phyloP scores from a whole-genome alignment of 192 early-diverging fungal genomes.

The Tieghemiomyces parasiticus region DNA sequence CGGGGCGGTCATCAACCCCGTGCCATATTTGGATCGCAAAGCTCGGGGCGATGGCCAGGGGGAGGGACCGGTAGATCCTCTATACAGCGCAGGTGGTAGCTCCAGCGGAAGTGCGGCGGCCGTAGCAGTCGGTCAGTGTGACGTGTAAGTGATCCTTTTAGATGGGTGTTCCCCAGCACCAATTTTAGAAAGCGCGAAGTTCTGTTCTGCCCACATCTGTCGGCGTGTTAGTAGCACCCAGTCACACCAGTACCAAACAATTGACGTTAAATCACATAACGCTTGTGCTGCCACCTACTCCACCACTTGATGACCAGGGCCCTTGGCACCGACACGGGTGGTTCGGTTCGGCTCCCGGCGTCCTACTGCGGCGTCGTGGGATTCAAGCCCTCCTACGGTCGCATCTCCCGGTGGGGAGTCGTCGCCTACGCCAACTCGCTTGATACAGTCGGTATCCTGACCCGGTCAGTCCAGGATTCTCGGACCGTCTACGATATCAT shows the following conservation, averaged over 20 bases:
- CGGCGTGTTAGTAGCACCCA: no score
- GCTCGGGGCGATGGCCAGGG: no score
- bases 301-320: no score
- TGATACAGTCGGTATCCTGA: slow-evolving; percentile 76
- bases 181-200: no score
- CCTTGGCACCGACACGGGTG: slow-evolving; percentile 88
- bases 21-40: background rate
- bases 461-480: slow-evolving; percentile 40
- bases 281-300: no score
- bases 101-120: slow-evolving; percentile 86
- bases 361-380: slow-evolving; percentile 88
- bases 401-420: slow-evolving; percentile 68
- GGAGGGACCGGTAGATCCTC: no score
- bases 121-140: slow-evolving; percentile 66
- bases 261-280: no score
- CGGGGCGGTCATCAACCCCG: slow-evolving; percentile 21
- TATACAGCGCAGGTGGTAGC: slow-evolving; percentile 59
- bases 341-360: slow-evolving; percentile 84
- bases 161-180: no score
- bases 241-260: no score
- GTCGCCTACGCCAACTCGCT: slow-evolving; percentile 75
- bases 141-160: slow-evolving; percentile 33
- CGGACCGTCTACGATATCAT: background rate
- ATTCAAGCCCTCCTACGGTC: slow-evolving; percentile 87
- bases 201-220: no score